Conservation (phyloP, 2,329 filamentous ascomycete genomes). For the Pseudogymnoascus sp. region DNA sequence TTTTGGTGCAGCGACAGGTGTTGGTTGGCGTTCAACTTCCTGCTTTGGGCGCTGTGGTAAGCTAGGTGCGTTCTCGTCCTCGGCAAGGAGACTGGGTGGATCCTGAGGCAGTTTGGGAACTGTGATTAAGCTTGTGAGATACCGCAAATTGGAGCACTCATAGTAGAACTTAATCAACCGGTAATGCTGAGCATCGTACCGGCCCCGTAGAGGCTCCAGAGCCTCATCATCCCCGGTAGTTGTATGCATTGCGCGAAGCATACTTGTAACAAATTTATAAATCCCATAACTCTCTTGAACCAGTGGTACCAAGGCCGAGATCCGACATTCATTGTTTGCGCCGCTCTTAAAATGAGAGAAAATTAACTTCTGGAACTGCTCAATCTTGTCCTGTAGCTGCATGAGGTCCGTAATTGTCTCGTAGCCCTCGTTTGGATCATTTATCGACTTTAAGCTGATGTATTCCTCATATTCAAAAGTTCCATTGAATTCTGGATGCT, state of each 20-base stretch:
- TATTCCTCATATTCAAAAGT: conserved; percentile 99
- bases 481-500: conserved; percentile 96
- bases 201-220: conserved; percentile 73
- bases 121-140: conserved; percentile 90
- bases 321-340: conserved; percentile 92
- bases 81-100: conserved; percentile 76
- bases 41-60: conserved; percentile 73
- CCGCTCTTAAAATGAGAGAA: conserved; percentile 92
- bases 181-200: conserved; percentile 95
- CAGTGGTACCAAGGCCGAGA: conserved; percentile 83
- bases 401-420: conserved; percentile 97
- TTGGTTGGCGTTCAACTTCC: conserved; percentile 60
- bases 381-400: conserved; percentile 95
- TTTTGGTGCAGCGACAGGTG: conserved; percentile 61
- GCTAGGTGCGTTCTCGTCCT: conserved; percentile 76
- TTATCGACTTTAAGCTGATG: conserved; percentile 93
- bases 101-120: conserved; percentile 94
- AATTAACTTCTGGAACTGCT: conserved; percentile 95
- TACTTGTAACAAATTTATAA: conserved; percentile 99
- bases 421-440: conserved; percentile 95
- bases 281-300: conserved; percentile 98
- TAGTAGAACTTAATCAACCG: conserved; percentile 97
- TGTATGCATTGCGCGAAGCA: conserved; percentile 95
- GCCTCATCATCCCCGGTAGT: conserved; percentile 92
- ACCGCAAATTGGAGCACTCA: conserved; percentile 95